phyloP scores from a whole-genome alignment of 257 asterid species.

The Knoxia roxburghii region DNA sequence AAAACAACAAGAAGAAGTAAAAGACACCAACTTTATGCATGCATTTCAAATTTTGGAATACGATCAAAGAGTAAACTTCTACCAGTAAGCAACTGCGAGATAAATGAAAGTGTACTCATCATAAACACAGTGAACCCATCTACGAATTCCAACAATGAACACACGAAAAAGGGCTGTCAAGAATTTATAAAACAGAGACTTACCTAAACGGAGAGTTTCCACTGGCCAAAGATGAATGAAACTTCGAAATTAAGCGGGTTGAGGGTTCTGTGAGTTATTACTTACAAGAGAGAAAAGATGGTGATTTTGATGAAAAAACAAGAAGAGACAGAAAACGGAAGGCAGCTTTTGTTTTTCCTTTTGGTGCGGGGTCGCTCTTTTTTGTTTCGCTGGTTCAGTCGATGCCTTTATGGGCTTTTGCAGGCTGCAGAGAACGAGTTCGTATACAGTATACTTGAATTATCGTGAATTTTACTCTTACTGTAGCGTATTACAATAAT shows the following conservation, averaged over 20 bases:
- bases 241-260: not conserved
- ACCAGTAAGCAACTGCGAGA: not conserved
- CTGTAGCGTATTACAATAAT: no score
- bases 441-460: no score
- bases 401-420: no score
- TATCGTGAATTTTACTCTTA: no score
- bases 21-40: not conserved
- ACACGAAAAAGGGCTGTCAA: not conserved
- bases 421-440: no score
- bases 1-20: not conserved
- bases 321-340: not conserved
- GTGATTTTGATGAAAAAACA: not conserved
- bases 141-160: not conserved
- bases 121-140: not conserved
- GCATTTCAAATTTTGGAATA: not conserved
- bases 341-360: conserved; percentile 4
- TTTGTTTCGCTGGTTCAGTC: not conserved
- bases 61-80: not conserved
- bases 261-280: not conserved
- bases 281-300: not conserved
- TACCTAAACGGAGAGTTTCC: not conserved
- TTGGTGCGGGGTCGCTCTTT: not conserved
- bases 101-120: not conserved
- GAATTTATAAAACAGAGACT: not conserved
- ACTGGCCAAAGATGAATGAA: not conserved